Conservation (phyloP, 1,284 basidiomycete genomes). For the Trametes versicolor region DNA sequence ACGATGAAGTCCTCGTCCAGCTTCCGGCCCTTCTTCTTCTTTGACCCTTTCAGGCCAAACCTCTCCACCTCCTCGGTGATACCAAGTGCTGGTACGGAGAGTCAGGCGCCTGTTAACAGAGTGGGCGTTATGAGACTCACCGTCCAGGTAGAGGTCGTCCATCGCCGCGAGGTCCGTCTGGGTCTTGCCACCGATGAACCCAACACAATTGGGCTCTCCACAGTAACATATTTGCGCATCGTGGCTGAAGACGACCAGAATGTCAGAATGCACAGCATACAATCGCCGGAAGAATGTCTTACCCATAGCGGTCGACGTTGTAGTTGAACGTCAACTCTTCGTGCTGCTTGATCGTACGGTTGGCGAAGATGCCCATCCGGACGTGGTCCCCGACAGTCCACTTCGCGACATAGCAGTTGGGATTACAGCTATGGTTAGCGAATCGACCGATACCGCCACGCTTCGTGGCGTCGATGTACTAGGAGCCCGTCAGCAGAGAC, state of each 20-base stretch:
- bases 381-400: slow-evolving; percentile 95
- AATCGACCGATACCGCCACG: slow-evolving; percentile 97
- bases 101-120: slow-evolving; percentile 10
- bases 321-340: slow-evolving; percentile 99
- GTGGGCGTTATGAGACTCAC: slow-evolving; percentile 54
- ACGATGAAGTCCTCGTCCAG: slow-evolving; percentile 95
- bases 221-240: slow-evolving; percentile 97
- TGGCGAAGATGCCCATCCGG: slow-evolving; percentile 98
- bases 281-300: slow-evolving; percentile 42
- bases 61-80: slow-evolving; percentile 91
- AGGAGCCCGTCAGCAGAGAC: not conserved
- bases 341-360: slow-evolving; percentile 79
- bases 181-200: slow-evolving; percentile 97
- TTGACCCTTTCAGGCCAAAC: slow-evolving; percentile 85
- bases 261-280: not conserved
- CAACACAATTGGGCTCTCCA: slow-evolving; percentile 96
- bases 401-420: slow-evolving; percentile 99
- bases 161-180: slow-evolving; percentile 96
- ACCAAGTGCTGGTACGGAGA: slow-evolving; percentile 78
- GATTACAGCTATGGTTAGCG: slow-evolving; percentile 98
- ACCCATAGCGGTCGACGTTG: slow-evolving; percentile 99
- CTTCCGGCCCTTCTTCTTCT: slow-evolving; percentile 92
- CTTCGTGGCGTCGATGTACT: slow-evolving; percentile 99
- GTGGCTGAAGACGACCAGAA: slow-evolving; percentile 64
- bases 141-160: slow-evolving; percentile 96